phyloP scores from a whole-genome alignment of 2,329 filamentous ascomycete genomes.

The Monosporascus sp. region DNA sequence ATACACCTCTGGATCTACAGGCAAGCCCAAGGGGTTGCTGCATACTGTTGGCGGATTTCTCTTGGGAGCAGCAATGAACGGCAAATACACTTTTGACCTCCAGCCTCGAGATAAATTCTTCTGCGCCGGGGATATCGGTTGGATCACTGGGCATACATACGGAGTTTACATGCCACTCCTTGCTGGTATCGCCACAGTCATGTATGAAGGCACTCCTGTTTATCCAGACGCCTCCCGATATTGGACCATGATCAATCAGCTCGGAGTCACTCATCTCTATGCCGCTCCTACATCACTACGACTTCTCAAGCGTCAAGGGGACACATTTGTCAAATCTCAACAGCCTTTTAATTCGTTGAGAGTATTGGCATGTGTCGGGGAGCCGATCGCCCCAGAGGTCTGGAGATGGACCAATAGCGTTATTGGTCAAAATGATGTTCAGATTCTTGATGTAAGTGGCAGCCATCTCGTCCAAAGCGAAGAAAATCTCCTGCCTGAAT shows the following conservation, averaged over 20 bases:
- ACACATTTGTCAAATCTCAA: conserved; percentile 83
- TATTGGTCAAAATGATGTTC: conserved; percentile 87
- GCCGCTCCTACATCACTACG: conserved; percentile 92
- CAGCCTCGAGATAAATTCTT: conserved; percentile 92
- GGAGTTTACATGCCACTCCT: conserved; percentile 94
- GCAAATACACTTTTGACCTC: conserved; percentile 98
- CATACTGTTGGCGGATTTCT: conserved; percentile 95
- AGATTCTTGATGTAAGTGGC: conserved; percentile 82
- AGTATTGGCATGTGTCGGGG: conserved; percentile 89
- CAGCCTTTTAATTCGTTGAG: conserved; percentile 72
- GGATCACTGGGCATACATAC: conserved; percentile 98
- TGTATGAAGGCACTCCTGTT: conserved; percentile 95
- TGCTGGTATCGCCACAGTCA: conserved; percentile 87
- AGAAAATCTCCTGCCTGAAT: conserved; percentile 6
- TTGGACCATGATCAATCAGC: conserved; percentile 96
- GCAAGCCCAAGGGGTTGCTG: conserved; percentile 98
- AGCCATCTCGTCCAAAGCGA: neutral
- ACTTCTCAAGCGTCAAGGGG: conserved; percentile 88
- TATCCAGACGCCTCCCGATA: conserved; percentile 98
- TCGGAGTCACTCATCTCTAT: conserved; percentile 96
- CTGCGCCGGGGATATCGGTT: conserved; percentile 96
- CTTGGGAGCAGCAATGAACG: conserved; percentile 83
- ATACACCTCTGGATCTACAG: conserved; percentile 96
- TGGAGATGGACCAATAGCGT: conserved; percentile 99
- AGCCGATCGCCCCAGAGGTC: conserved; percentile 94